phyloP scores from a whole-genome alignment of 2,329 filamentous ascomycete genomes.

The Tolypocladium ophioglossoides region DNA sequence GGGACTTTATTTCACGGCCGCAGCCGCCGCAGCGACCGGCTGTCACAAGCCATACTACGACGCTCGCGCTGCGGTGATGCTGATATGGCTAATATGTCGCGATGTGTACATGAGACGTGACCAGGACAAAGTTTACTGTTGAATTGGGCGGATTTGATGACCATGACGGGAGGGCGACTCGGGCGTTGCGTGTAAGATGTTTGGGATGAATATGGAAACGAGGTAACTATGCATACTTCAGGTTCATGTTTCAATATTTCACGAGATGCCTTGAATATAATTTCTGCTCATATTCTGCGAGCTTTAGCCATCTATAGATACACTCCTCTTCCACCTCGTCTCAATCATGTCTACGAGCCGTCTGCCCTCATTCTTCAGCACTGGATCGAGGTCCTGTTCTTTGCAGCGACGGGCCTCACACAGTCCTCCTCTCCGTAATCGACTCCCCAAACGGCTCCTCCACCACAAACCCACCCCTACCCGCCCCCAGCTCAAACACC shows the following conservation, averaged over 20 bases:
- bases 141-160: background rate
- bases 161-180: conserved; percentile 2
- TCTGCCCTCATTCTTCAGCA: background rate
- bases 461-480: conserved; percentile 37
- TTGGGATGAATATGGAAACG: background rate
- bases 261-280: background rate
- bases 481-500: conserved; percentile 59
- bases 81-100: background rate
- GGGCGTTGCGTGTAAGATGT: background rate
- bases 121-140: background rate
- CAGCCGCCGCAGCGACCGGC: conserved; percentile 19
- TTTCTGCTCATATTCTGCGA: background rate
- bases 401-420: conserved; percentile 11
- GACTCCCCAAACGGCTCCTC: conserved; percentile 37
- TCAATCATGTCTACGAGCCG: background rate
- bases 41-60: conserved; percentile 19
- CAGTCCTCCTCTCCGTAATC: conserved; percentile 49
- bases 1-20: conserved; percentile 54
- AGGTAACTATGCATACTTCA: too few species aligned
- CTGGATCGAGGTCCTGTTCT: background rate
- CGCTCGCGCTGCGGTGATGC: conserved; percentile 22
- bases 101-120: conserved; percentile 2
- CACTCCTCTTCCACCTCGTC: background rate
- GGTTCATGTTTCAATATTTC: background rate
- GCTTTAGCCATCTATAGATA: too few species aligned